Evolutionary conservation across 257 asterid genomes (phyloP), one percentile per base, ranked within the genome.

Genomic region (Gynochthodes officinalis): DNA sequence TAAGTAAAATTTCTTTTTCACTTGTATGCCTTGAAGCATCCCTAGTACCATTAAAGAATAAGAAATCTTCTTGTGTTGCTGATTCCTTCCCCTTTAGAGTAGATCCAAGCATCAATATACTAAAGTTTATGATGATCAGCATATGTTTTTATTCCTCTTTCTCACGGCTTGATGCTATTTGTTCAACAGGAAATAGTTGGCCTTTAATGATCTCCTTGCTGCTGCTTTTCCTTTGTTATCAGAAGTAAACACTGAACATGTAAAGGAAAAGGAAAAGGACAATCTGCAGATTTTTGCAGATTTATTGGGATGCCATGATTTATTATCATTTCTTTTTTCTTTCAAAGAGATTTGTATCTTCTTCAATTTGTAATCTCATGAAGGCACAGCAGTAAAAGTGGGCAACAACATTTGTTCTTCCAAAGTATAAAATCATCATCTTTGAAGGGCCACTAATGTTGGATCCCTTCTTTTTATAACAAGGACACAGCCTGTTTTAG

Each of bases 361-460:
- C 35, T 30, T 40, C 44, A 30, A 30, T 59, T 32, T n/a, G 62
- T 62, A 33, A 39, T 50, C 12, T 52, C 64, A 18, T 48, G 71
- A 23, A 64, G 69, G 13, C 64, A 64, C 30, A 13, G n/a, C 39
- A 59, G 70, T n/a, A 58, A 40, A 55, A 74, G 78, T 48, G 64
- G 75, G 48, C 55, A 39, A 37, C 40, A 59, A 39, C 23, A 21
- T n/a, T n/a, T 75, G 50, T 43, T 58, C 32, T 66, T 66, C 74
- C n/a, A 46, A 67, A 75, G 78, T 35, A 33, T 19, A 44, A 35
- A 27, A 68, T 35, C 50, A 58, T 59, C 50, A 70, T 70, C 37
- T 25, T 55, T 43, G 43, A 35, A 59, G 52, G 70, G 70, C 70
- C 79, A 75, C 74, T 59, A 35, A 50, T 49, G 79, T 75, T 69